Evolutionary conservation across 768 basidiomycete genomes (phyloP), one percentile per base, ranked within the genome.

Genomic region (Tricholoma sp.): DNA sequence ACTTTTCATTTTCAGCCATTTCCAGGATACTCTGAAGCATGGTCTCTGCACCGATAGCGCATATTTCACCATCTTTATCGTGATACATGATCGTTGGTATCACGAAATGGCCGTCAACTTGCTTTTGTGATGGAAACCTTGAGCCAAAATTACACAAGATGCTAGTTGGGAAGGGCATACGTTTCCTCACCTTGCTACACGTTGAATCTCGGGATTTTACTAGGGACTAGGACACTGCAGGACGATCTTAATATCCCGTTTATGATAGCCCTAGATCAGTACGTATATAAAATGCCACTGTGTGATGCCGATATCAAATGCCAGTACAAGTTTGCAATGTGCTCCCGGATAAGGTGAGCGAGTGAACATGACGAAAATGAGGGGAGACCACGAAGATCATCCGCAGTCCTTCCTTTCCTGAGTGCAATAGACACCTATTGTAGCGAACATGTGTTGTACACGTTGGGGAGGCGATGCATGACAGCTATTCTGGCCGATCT

Each of bases 221-320:
- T 70, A 34, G 68, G 70, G 28, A 70, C 70, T 5, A 79, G 66
- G 51, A 79, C 61, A 50, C 65, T 71, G 48, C 2, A 47, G 3
- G 2, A 15, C 37, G 18, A 32, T 18, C n/a, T 37, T 12, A 50
- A n/a, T 41, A n/a, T 10, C n/a, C 18, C 15, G 11, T 12, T 7
- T 29, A n/a, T 29, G 28, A 28, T 24, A 41, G 28, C 11, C 6
- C 15, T 10, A 13, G 54, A 11, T 7, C 9, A 42, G 13, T 34
- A 66, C 68, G 65, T 65, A 57, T 80, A 80, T 1, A 75, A 76
- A 3, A 80, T 68, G 5, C 77, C 78, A 41, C 78, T 66, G 79
- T 3, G 77, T 81, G 3, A 76, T 82, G 10, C 81, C 79, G 4
- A 81, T 62, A 55, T 81, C 80, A 44, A 81, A 75, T 1, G 77